Percentiles rank a stretch among this genome's conserved stretches.
Conservation (phyloP, 2,329 filamentous ascomycete species). For the Grosmannia huntii region DNA sequence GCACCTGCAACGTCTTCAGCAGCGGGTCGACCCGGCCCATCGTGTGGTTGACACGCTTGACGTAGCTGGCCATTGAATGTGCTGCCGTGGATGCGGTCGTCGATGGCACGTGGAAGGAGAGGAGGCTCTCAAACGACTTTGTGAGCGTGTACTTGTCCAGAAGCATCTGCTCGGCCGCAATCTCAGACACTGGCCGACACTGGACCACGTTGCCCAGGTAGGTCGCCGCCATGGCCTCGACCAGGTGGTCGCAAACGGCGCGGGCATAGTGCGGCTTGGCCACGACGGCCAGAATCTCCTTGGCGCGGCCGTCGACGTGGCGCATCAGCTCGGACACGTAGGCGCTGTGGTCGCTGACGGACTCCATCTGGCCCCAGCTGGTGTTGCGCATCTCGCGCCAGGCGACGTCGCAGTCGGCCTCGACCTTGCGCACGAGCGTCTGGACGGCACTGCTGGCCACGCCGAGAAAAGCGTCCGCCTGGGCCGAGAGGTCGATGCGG, state of each 20-base stretch:
- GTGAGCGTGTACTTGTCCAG: conserved; percentile 88
- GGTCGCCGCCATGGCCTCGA: conserved; percentile 68
- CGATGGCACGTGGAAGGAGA: conserved; percentile 43
- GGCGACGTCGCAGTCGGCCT: conserved; percentile 66
- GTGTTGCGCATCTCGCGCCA: conserved; percentile 98
- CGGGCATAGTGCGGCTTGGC: conserved; percentile 89
- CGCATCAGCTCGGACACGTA: conserved; percentile 76
- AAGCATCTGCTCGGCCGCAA: conserved; percentile 89
- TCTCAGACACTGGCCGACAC: conserved; percentile 83
- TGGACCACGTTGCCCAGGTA: conserved; percentile 79
- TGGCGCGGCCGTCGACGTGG: conserved; percentile 56
- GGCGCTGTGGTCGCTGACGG: conserved; percentile 82
- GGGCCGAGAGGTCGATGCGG: conserved; percentile 77
- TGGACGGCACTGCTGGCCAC: conserved; percentile 83
- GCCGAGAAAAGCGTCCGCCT: conserved; percentile 89
- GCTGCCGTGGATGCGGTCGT: conserved; percentile 16
- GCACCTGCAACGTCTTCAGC: conserved; percentile 92
- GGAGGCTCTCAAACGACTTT: conserved; percentile 60
- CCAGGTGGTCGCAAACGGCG: conserved; percentile 91
- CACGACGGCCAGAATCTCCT: conserved; percentile 63
- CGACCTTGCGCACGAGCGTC: conserved; percentile 71
- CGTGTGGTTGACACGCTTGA: conserved; percentile 72
- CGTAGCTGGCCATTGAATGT: conserved; percentile 44
- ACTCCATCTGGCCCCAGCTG: conserved; percentile 88
- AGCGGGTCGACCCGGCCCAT: conserved; percentile 84